Evolutionary conservation across 2,329 filamentous ascomycete species (phyloP).

Genomic region (Diaporthe sp.): DNA sequence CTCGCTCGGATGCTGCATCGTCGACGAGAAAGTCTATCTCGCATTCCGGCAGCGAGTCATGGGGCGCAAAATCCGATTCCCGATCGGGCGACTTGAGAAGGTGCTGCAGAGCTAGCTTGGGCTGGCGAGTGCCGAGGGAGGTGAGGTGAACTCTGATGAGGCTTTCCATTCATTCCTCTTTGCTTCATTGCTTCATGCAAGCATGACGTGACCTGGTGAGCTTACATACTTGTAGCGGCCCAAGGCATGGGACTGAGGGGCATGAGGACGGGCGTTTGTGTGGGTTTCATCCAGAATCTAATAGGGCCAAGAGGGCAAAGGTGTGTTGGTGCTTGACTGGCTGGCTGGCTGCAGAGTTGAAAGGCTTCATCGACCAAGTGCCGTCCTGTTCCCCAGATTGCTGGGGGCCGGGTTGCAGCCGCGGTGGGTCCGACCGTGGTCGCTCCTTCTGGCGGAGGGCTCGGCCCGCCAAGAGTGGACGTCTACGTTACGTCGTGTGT

Average conservation of each 20-base stretch:
- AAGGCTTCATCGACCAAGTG: slow-evolving; percentile 15
- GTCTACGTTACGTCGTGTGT: neutral
- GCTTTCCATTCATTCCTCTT: neutral
- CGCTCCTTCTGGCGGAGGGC: slow-evolving; percentile 13
- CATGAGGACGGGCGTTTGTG: neutral
- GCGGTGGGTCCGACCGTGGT: slow-evolving; percentile 14
- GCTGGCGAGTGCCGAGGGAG: slow-evolving; percentile 12
- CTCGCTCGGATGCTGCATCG: slow-evolving; percentile 16
- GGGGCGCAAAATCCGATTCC: neutral
- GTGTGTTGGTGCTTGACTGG: too few relatives aligned
- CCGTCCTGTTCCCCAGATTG: slow-evolving; percentile 26
- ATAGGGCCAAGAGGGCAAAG: slow-evolving; percentile 6
- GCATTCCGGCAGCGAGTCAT: slow-evolving; percentile 21
- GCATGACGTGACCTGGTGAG: slow-evolving; percentile 18
- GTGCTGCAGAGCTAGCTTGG: neutral
- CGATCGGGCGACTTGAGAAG: neutral
- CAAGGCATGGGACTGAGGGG: neutral
- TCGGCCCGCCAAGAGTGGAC: slow-evolving; percentile 27
- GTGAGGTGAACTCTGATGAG: slow-evolving; percentile 18
- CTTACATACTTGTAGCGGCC: neutral
- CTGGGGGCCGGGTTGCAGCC: slow-evolving; percentile 24
- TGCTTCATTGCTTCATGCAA: neutral
- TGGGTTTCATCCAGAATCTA: slow-evolving; percentile 24
- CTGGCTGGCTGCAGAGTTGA: slow-evolving; percentile 6
- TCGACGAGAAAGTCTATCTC: slow-evolving; percentile 20